Evolutionary conservation across 495 filamentous ascomycete species (phyloP), one percentile per base, ranked within the genome.

Genomic region (Endocarpon pusillum): DNA sequence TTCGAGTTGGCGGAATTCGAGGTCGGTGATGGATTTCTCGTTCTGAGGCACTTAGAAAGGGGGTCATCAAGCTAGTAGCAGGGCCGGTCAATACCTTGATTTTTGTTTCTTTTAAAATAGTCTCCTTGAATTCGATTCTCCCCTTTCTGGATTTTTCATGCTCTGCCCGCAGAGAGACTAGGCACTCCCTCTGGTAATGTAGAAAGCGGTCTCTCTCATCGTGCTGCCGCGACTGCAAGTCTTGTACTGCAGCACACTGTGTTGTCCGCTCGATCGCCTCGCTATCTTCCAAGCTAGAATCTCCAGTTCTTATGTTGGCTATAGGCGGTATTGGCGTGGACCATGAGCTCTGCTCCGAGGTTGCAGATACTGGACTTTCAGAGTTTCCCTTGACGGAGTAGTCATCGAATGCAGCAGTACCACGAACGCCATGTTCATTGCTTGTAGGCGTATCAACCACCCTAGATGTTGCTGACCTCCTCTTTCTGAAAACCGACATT

Each of bases 1-100:
- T 4, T 30, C 38, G 1, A 51, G 24, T 4, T 51, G 47, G 25
- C 45, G 39, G 17, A 41, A 25, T 26, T 51, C 47, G 8, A 51
- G 39, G 8, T 29, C 20, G 9, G 39, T 23, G 2, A 51, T 29
- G 9, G 42, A 39, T 31, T n/a, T 15, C 19, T 31, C 28, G 19
- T 31, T 31, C 28, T 31, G 12, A 17, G 5, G 23, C 8, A 25
- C 23, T 12, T 25, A 25, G 12, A 25, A 8, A 25, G 23, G 23
- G 23, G 8, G 8, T 25, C 23, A 25, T 8, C 8, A 8, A 8
- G 8, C 8, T 8, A 25, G 12, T 25, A 12, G 8, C 23, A 25
- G 12, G 12, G 23, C 8, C 8, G 23, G 23, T 25, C 8, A 6
- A 31, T 17, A 15, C 28, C 14, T 17, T 7, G 5, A 5, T 31